Percentiles rank a stretch among this genome's conserved stretches.
Conservation (phyloP, 208 protist species). For the Trypanosoma melophagium region DNA sequence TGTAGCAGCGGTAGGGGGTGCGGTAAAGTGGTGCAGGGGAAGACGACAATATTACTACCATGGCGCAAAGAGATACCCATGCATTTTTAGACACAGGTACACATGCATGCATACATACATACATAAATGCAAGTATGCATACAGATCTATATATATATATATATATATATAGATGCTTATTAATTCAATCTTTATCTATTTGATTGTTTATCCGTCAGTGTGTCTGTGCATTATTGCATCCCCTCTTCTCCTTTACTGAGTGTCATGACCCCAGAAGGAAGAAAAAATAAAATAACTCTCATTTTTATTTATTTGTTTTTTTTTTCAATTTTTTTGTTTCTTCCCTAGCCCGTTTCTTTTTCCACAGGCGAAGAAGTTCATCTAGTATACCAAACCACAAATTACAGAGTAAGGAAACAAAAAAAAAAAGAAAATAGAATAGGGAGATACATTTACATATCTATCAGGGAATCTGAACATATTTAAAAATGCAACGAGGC, state of each 20-base stretch:
- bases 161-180: neutral
- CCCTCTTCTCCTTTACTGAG: too few species aligned
- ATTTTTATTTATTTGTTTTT: neutral
- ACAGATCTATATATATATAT: constrained; percentile 22
- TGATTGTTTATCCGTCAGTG: neutral
- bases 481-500: constrained; percentile 45
- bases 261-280: too few species aligned
- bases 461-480: neutral
- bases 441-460: neutral
- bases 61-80: neutral
- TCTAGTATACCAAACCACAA: too few species aligned
- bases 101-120: constrained; percentile 8
- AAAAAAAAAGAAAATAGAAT: neutral
- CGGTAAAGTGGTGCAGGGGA: neutral
- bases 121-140: neutral
- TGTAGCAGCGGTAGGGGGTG: neutral
- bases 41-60: neutral
- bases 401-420: neutral
- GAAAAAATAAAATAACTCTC: neutral
- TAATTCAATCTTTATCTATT: neutral
- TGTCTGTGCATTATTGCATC: too few species aligned
- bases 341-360: neutral
- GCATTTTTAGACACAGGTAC: neutral
- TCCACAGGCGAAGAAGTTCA: neutral
- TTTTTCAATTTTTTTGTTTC: constrained; percentile 16